phyloP scores from a whole-genome alignment of 2,329 filamentous ascomycete genomes.

The Cordyceps cicadae region DNA sequence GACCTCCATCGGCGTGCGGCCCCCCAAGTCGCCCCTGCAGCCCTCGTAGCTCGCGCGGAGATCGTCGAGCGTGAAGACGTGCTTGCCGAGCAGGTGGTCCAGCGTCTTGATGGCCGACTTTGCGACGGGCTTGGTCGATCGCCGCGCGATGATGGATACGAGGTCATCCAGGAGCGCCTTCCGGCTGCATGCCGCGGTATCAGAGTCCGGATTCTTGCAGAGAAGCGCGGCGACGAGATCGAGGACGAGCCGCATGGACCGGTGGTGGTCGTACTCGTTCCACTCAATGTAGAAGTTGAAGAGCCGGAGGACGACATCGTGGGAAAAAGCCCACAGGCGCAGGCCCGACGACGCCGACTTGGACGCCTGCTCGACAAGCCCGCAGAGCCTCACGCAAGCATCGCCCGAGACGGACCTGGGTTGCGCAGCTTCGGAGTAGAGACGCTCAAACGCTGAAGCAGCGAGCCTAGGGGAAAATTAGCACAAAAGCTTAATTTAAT shows the following conservation, averaged over 20 bases:
- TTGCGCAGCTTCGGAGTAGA: conserved; percentile 42
- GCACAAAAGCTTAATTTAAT: not conserved
- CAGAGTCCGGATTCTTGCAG: conserved; percentile 37
- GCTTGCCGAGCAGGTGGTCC: conserved; percentile 57
- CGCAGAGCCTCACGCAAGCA: conserved; percentile 49
- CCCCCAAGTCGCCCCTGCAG: conserved; percentile 23
- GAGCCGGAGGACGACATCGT: conserved; percentile 38
- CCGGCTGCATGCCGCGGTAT: conserved; percentile 32
- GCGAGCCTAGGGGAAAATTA: conserved; percentile 18
- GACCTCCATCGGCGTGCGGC: conserved; percentile 18
- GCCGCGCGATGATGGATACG: conserved; percentile 50
- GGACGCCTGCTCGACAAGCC: conserved; percentile 52
- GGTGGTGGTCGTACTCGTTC: conserved; percentile 57
- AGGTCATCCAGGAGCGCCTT: conserved; percentile 41
- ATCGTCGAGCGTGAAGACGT: conserved; percentile 41
- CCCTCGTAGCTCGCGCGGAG: conserved; percentile 35
- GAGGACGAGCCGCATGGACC: conserved; percentile 54
- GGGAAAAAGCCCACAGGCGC: conserved; percentile 42
- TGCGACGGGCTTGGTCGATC: conserved; percentile 53
- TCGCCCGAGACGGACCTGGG: conserved; percentile 49
- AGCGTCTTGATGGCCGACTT: conserved; percentile 63
- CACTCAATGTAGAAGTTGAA: conserved; percentile 59
- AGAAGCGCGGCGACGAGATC: conserved; percentile 48
- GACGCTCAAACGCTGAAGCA: conserved; percentile 36
- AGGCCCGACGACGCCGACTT: conserved; percentile 38